Conservation (phyloP, 2,329 filamentous ascomycete species). For the Paramyrothecium roridum region DNA sequence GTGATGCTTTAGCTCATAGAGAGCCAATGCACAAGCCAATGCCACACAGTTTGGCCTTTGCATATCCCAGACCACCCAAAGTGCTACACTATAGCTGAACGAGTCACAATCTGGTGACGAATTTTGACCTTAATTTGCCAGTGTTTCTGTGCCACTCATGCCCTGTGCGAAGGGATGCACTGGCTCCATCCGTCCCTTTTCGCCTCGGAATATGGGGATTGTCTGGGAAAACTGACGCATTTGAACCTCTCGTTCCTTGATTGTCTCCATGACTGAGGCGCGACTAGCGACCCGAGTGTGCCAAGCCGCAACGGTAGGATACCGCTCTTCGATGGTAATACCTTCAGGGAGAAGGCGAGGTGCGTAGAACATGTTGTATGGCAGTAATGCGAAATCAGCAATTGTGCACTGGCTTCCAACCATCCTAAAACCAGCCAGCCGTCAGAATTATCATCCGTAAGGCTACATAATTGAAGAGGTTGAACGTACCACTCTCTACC, state of each 20-base stretch:
- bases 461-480: background rate
- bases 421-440: background rate
- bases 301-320: background rate
- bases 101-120: too few relatives aligned
- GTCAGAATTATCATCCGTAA: background rate
- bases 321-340: background rate
- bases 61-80: too few relatives aligned
- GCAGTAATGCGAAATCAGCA: background rate
- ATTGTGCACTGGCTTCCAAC: background rate
- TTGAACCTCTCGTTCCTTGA: background rate
- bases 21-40: too few relatives aligned
- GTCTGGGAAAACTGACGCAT: background rate
- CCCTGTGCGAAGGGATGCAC: background rate
- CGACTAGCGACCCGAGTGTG: background rate
- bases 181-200: slow-evolving; percentile 1
- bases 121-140: too few relatives aligned
- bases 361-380: slow-evolving; percentile 2
- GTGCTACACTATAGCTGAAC: too few relatives aligned
- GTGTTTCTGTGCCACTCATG: too few relatives aligned
- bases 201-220: slow-evolving; percentile 1
- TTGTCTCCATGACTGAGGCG: background rate
- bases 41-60: too few relatives aligned
- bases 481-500: background rate
- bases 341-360: background rate
- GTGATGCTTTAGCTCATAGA: too few relatives aligned